Evolutionary conservation across 306 rosid genomes (phyloP), one percentile per base, ranked within the genome.

Genomic region (Alnus glutinosa): DNA sequence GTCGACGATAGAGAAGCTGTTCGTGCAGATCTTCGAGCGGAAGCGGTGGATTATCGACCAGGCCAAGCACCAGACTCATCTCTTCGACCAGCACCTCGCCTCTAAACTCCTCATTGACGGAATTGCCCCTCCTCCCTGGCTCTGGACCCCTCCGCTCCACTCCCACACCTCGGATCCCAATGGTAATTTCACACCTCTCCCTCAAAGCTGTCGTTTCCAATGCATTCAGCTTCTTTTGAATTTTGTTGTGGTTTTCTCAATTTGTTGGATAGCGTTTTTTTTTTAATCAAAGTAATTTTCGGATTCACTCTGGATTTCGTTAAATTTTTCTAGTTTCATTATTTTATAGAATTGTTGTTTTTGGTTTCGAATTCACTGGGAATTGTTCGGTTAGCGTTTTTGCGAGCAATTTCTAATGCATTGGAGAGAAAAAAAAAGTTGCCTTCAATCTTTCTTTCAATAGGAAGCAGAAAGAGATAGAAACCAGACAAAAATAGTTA

Each of bases 91-190:
- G 1, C 90, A 89, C 79, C 92, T 91, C 68, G 87, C 84, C 8
- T 84, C 96, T 61, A 89, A 93, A 88, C 92, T 92, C 91, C 79
- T 91, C 10, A 85, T 96, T 77, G 88, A 87, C 55, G 99, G 98
- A 82, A 86, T 93, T 34, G 55, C 46, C 58, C 99, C 97, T 83
- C 97, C 98, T 9, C 86, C 90, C 1, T 96, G 97, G 97, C 89
- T 96, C 10, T 64, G 79, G 79, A 79, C 78, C 71, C 54, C 88
- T 70, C 37, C 78, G 39, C 81, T 69, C 80, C 85, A 78, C 63
- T 51, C 87, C 47, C 79, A 71, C 23, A 12, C 85, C 76, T 87
- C 87, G 5, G 84, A 84, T 74, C 81, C 87, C 54, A 67, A 73
- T 54, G 92, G 96, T 96, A 85, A 54, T 48, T 46, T 8, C 19